Evolutionary conservation across 2,329 filamentous ascomycete genomes (phyloP).

Genomic region (Cladosporium colombiae): DNA sequence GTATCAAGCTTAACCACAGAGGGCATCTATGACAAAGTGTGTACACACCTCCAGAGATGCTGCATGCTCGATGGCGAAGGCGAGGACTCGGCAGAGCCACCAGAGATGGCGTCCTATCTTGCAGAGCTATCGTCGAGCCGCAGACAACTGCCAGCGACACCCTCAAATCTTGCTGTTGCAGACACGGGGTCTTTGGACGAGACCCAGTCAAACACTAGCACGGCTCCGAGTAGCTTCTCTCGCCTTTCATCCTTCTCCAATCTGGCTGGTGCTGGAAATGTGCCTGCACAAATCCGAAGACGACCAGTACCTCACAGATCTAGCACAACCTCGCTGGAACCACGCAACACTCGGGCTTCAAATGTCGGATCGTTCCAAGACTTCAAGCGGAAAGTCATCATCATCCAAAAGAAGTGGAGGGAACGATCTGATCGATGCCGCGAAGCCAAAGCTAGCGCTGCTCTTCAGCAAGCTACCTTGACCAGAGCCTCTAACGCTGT

Average conservation of each 20-base stretch:
- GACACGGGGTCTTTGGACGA: not conserved
- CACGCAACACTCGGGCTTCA: not conserved
- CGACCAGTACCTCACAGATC: slow-evolving; percentile 10
- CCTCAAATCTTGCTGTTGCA: not conserved
- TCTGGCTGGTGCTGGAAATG: slow-evolving; percentile 14
- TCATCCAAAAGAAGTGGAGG: slow-evolving; percentile 39
- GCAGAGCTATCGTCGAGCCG: slow-evolving; percentile 1
- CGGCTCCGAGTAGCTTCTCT: slow-evolving; percentile 13
- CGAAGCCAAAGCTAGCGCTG: slow-evolving; percentile 10
- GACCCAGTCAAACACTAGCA: slow-evolving; percentile 8
- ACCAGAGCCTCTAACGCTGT: slow-evolving; percentile 2
- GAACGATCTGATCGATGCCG: slow-evolving; percentile 21
- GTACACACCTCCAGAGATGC: slow-evolving; percentile 38
- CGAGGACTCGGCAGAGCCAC: slow-evolving; percentile 24
- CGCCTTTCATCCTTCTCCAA: slow-evolving; percentile 24
- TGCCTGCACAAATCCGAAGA: slow-evolving; percentile 11
- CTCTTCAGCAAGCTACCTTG: not conserved
- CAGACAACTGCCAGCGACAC: not conserved
- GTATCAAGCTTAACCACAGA: slow-evolving; percentile 29
- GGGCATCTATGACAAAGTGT: slow-evolving; percentile 33
- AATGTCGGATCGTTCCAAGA: slow-evolving; percentile 34
- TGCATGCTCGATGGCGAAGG: slow-evolving; percentile 39
- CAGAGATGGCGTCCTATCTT: slow-evolving; percentile 29
- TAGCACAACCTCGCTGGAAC: slow-evolving; percentile 16
- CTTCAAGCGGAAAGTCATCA: slow-evolving; percentile 36